Base-by-base conservation (phyloP, 2,329 filamentous ascomycete genomes). In the Rhexocercosporidium sp. region DNA sequence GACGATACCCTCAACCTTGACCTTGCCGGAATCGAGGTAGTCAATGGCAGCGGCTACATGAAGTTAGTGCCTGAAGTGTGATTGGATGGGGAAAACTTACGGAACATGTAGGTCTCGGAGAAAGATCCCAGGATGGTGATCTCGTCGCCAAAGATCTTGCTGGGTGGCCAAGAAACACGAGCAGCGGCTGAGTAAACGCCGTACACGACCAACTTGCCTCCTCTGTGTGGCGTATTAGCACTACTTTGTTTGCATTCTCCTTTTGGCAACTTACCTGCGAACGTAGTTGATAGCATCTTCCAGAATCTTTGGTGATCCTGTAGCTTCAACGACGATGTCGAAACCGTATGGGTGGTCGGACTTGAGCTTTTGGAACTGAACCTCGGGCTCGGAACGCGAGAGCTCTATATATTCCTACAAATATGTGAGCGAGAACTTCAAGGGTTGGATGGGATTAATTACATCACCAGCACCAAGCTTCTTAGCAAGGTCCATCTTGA, bases 41-140 rank as follows among this genome's bases (percentile, higher is more conserved):
- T 84, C 82, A 69, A 86, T 84, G 53, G 84, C 84, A 57, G 84
- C 82, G 20, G 84, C 76, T 86, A 83, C 82, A 80, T 59, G 83
- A 80, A 47, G 27, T 68, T 44, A 59, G 61, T 29, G 14, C 9
- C 27, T 34, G 8, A 7, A 31, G 64, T 8, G 12, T 11, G 22
- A 14, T 18, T 46, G 8, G 12, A 22, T 22, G 16, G 29, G 9
- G 8, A 16, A 53, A 34, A 79, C 80, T 75, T 79, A 82, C 81
- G 89, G 83, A 91, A 91, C 84, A 90, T 91, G 80, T 88, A 90
- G 27, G 88, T 90, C 78, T 92, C 90, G 57, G 88, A 91, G 81
- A 92, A 93, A 62, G 87, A 90, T 29, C 90, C 90, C 63, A 92
- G 81, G 72, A 93, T 91, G 71, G 89, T 92, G 73, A 93, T 90